Evolutionary conservation across 2,329 filamentous ascomycete species (phyloP).

Genomic region (Fusarium piperis): DNA sequence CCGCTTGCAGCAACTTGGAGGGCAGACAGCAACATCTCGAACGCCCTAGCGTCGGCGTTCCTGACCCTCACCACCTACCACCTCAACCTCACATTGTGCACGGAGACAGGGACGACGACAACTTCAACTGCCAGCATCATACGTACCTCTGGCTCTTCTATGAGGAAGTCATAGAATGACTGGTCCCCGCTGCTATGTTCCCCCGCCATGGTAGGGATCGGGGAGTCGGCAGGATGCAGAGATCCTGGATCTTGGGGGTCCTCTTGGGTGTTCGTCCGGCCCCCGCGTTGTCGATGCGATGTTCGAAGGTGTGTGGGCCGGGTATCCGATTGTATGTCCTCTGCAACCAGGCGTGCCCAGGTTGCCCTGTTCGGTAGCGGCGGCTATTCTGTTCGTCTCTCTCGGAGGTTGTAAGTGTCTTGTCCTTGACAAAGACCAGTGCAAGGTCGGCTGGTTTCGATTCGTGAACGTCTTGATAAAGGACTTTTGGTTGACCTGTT

Average conservation of each 20-base stretch:
- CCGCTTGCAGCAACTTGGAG: slow-evolving; percentile 7
- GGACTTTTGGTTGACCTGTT: slow-evolving; percentile 18
- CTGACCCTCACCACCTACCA: slow-evolving; percentile 4
- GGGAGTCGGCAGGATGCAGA: slow-evolving; percentile 13
- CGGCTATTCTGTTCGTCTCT: slow-evolving; percentile 9
- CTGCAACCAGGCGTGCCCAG: slow-evolving; percentile 16
- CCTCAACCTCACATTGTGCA: slow-evolving; percentile 17
- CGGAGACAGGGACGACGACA: slow-evolving; percentile 14
- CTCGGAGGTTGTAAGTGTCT: neutral
- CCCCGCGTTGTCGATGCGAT: slow-evolving; percentile 11
- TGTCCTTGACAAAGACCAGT: slow-evolving; percentile 8
- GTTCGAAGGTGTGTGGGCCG: slow-evolving; percentile 10
- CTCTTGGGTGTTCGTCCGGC: slow-evolving; percentile 20
- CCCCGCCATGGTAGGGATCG: slow-evolving; percentile 37
- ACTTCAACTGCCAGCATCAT: neutral
- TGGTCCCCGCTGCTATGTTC: slow-evolving; percentile 34
- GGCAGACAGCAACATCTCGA: slow-evolving; percentile 9
- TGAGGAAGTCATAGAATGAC: slow-evolving; percentile 45
- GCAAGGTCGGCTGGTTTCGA: slow-evolving; percentile 13
- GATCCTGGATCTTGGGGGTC: slow-evolving; percentile 11
- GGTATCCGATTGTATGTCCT: slow-evolving; percentile 15
- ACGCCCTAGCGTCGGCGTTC: neutral
- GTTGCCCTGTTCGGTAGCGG: slow-evolving; percentile 10
- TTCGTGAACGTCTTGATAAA: slow-evolving; percentile 34
- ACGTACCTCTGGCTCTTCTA: slow-evolving; percentile 43